Percentiles rank a stretch among this genome's conserved stretches.
These are phyloP conservation scores for Triglochin maritima DNA, from an alignment of 106 monocot genomes.

Conservation along the genomic window DNA sequence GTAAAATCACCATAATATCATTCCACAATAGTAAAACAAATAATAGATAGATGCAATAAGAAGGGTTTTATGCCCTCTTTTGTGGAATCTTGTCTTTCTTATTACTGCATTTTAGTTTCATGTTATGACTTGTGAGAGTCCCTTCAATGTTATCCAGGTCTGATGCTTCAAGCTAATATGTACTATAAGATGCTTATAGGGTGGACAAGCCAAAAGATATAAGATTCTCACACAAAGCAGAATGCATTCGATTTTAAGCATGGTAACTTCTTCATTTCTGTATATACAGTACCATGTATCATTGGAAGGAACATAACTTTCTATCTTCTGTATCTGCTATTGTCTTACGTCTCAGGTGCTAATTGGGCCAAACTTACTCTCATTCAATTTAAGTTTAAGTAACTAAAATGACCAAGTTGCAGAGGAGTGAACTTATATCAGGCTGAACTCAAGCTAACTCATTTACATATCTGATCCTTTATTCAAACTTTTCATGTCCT, in stretches of 20 bases:
- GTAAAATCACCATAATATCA: no score
- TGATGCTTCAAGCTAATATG: conserved; percentile 95
- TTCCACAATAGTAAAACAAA: background rate
- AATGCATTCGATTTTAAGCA: conserved; percentile 96
- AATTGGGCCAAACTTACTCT: no score
- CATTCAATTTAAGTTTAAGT: no score
- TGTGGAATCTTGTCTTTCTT: no score
- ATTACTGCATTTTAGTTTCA: no score
- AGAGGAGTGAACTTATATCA: no score
- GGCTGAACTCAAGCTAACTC: no score
- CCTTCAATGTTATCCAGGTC: conserved; percentile 30
- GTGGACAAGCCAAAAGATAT: conserved; percentile 96
- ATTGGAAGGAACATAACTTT: background rate
- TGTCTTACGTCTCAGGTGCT: background rate
- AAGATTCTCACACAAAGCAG: conserved; percentile 40
- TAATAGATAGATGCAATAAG: background rate
- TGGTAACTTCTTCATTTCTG: conserved; percentile 28
- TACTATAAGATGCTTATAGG: conserved; percentile 95
- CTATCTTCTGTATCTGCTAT: background rate
- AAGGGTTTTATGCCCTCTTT: no score
- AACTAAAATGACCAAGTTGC: no score
- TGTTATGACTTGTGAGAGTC: no score
- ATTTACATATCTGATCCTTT: no score
- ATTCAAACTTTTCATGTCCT: no score
- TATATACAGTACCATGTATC: background rate